A percentile compares a stretch with the other conserved stretches of the same genome.
phyloP scores from a whole-genome alignment of 768 basidiomycete genomes.

The Gautieria morchelliformis region DNA sequence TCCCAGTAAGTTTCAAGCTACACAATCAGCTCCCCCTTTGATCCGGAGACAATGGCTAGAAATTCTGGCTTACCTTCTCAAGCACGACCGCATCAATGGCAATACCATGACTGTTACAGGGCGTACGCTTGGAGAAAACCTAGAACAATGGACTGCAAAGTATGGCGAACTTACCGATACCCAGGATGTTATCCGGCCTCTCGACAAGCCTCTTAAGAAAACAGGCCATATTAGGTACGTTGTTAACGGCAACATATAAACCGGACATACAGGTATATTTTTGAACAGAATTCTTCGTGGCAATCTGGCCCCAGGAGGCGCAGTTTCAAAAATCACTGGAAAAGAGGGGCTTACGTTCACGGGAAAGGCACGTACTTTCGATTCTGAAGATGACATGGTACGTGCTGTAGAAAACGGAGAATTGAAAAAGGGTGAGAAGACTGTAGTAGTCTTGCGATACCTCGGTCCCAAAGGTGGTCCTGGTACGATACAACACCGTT shows the following conservation, averaged over 20 bases:
- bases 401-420: constrained; percentile 80
- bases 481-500: constrained; percentile 37
- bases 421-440: constrained; percentile 94
- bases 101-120: constrained; percentile 89
- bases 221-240: constrained; percentile 82
- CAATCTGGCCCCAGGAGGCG: constrained; percentile 88
- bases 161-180: constrained; percentile 60
- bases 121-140: constrained; percentile 81
- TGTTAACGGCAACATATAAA: not conserved
- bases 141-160: constrained; percentile 79
- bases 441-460: constrained; percentile 89
- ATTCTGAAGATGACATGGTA: constrained; percentile 81
- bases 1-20: constrained; percentile 54
- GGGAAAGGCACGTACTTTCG: constrained; percentile 89
- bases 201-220: constrained; percentile 79
- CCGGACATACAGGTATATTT: not conserved
- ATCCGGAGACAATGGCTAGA: constrained; percentile 32
- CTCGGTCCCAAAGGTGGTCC: constrained; percentile 96
- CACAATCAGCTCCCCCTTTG: constrained; percentile 3
- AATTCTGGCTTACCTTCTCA: constrained; percentile 76
- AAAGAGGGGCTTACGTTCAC: constrained; percentile 87
- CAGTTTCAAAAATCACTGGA: constrained; percentile 95
- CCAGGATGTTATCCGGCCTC: constrained; percentile 83
- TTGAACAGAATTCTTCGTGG: constrained; percentile 71
- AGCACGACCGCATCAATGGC: constrained; percentile 84